These are phyloP conservation scores for Suillus placidus DNA, from an alignment of 768 basidiomycete species.

Conservation along the genomic window DNA sequence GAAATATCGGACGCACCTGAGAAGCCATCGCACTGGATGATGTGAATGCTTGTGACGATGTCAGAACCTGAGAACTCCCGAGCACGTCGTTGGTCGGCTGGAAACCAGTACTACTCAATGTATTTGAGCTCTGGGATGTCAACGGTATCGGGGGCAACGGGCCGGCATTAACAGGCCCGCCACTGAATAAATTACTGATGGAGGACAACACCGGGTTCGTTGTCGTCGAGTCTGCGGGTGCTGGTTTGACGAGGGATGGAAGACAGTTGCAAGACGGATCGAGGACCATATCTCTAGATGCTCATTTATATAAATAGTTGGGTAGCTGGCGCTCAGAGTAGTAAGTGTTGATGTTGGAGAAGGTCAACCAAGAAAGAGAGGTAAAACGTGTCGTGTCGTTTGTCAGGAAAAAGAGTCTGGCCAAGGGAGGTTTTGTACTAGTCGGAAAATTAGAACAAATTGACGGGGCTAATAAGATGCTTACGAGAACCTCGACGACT, in stretches of 20 bases:
- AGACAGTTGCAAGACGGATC: neutral
- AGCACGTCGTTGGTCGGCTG: neutral
- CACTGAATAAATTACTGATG: neutral
- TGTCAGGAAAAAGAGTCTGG: neutral
- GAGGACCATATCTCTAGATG: neutral
- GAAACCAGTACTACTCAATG: neutral
- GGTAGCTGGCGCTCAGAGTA: neutral
- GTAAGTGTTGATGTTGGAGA: neutral
- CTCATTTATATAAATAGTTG: slow-evolving; percentile 2
- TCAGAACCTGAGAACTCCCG: neutral
- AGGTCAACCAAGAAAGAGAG: neutral
- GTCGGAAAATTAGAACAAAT: neutral
- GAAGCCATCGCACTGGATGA: neutral
- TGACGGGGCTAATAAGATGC: slow-evolving; percentile 1
- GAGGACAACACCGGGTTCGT: neutral
- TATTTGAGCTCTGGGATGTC: no score
- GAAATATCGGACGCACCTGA: neutral
- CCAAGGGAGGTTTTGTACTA: neutral
- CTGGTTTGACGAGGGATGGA: neutral
- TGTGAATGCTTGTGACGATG: neutral
- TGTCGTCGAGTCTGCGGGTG: neutral
- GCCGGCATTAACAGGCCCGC: neutral
- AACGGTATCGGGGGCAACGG: neutral
- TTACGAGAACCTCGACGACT: slow-evolving; percentile 6
- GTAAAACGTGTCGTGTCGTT: neutral